Conservation (phyloP, 2,329 filamentous ascomycete species). For the Beauveria pseudobassiana region DNA sequence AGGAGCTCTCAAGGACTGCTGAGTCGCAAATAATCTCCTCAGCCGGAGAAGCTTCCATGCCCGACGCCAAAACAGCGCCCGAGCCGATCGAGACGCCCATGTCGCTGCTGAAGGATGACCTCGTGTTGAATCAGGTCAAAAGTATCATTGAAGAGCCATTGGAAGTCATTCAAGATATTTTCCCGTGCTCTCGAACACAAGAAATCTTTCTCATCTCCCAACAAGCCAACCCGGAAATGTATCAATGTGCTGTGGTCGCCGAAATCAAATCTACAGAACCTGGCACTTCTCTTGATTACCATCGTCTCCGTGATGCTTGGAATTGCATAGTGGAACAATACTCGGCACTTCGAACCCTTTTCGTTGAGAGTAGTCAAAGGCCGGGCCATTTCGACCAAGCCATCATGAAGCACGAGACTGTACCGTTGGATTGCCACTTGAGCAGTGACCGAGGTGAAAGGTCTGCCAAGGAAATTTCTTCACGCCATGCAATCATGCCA, state of each 20-base stretch:
- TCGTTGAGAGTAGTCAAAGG: conserved; percentile 7
- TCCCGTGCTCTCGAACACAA: background rate
- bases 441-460: background rate
- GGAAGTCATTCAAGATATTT: background rate
- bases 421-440: background rate
- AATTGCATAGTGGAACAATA: background rate
- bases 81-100: background rate
- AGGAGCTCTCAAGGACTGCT: background rate
- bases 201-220: background rate
- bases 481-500: background rate
- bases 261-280: background rate
- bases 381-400: conserved; percentile 9
- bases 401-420: background rate
- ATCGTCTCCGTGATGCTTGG: background rate
- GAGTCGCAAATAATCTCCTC: background rate
- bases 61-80: background rate
- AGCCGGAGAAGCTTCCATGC: background rate
- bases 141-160: background rate
- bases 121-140: background rate
- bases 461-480: background rate
- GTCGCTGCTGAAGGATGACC: background rate
- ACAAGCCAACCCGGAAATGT: background rate
- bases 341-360: conserved; percentile 1
- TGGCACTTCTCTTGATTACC: background rate
- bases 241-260: background rate